These are phyloP conservation scores for Osmanthus fragrans DNA, from an alignment of 257 asterid species.

Conservation along the genomic window DNA sequence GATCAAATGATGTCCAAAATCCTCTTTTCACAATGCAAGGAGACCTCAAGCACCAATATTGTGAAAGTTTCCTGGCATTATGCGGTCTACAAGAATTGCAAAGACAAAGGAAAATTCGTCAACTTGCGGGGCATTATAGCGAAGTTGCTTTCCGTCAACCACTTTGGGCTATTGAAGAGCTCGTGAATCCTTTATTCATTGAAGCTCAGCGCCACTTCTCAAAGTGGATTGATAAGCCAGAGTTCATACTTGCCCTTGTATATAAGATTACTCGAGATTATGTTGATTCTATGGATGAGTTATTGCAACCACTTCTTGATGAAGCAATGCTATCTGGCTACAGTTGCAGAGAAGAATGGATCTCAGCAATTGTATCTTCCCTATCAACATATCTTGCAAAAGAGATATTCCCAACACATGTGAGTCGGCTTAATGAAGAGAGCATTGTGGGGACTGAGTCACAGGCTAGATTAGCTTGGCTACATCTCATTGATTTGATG, in stretches of 20 bases:
- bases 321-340: conserved; percentile 93
- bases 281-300: conserved; percentile 94
- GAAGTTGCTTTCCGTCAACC: conserved; percentile 66
- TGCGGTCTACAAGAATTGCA: conserved; percentile 93
- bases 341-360: conserved; percentile 99
- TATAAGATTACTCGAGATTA: conserved; percentile 85
- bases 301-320: conserved; percentile 89
- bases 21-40: conserved; percentile 84
- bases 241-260: conserved; percentile 83
- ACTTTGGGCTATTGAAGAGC: conserved; percentile 98
- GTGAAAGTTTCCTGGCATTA: conserved; percentile 81
- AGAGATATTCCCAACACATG: conserved; percentile 67
- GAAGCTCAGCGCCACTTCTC: conserved; percentile 84
- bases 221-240: conserved; percentile 93
- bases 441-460: conserved; percentile 38
- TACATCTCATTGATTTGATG: conserved; percentile 84
- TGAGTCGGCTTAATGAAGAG: conserved; percentile 62
- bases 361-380: conserved; percentile 81
- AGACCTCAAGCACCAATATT: conserved; percentile 74
- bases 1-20: conserved; percentile 54
- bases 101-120: conserved; percentile 76
- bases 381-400: conserved; percentile 76
- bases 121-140: conserved; percentile 64
- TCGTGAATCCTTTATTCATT: conserved; percentile 80
- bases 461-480: conserved; percentile 74